A percentile compares a stretch with the other conserved stretches of the same genome.
Conservation (phyloP, 306 rosid genomes). For the Prunus campanulata region DNA sequence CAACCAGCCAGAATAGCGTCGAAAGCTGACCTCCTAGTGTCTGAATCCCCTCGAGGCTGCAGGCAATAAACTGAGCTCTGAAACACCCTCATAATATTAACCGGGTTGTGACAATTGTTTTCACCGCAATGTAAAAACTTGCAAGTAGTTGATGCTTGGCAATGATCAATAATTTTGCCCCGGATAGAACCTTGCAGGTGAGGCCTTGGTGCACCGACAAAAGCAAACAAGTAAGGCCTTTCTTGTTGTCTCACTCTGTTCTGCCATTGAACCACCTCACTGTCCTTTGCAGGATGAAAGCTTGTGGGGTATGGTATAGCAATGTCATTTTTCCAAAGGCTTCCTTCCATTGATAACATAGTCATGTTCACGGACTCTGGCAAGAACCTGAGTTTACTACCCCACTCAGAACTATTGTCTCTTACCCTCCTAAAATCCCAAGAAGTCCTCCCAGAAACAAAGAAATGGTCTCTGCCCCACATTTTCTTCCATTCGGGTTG, state of each 20-base stretch:
- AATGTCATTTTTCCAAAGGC: constrained; percentile 82
- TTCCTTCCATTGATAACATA: constrained; percentile 74
- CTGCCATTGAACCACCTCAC: constrained; percentile 54
- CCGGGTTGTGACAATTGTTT: constrained; percentile 60
- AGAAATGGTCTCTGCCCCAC: constrained; percentile 90
- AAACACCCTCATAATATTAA: constrained; percentile 53
- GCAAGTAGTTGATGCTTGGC: constrained; percentile 48
- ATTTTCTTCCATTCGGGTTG: constrained; percentile 65
- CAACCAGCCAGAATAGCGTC: constrained; percentile 88
- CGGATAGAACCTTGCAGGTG: constrained; percentile 50
- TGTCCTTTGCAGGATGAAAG: constrained; percentile 54
- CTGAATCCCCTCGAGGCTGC: constrained; percentile 90
- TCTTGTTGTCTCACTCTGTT: constrained; percentile 32
- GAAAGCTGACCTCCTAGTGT: constrained; percentile 85
- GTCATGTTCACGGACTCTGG: constrained; percentile 78
- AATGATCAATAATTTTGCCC: constrained; percentile 57
- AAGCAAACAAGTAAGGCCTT: constrained; percentile 55
- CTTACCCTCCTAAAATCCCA: constrained; percentile 84
- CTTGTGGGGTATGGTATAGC: constrained; percentile 87
- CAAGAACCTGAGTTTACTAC: constrained; percentile 69
- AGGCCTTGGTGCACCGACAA: constrained; percentile 79
- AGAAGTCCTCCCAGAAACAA: constrained; percentile 73
- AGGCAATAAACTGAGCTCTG: constrained; percentile 61
- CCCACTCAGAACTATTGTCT: constrained; percentile 63
- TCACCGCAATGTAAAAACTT: constrained; percentile 63